Evolutionary conservation across 306 rosid genomes (phyloP), one percentile per base, ranked within the genome.

Genomic region (Vachellia pachyceras): DNA sequence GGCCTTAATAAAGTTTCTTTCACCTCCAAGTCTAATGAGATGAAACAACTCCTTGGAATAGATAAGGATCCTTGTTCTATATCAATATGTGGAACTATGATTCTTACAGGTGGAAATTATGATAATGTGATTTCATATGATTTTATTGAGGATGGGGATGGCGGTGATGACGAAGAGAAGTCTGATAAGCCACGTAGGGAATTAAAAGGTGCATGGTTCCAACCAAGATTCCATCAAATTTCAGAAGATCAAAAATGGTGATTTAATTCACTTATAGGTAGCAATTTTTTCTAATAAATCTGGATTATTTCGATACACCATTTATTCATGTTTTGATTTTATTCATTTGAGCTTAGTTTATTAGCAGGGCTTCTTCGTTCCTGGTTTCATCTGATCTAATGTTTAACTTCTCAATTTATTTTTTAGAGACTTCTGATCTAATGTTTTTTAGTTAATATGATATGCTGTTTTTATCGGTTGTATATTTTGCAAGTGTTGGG

Each of bases 151-250:
- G 52, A 46, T 13, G 5, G n/a, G n/a, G n/a, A n/a, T n/a, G n/a
- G n/a, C n/a, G n/a, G n/a, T n/a, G n/a, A n/a, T n/a, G n/a, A 46
- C 3, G 18, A 46, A 0, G 17, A 4, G 3, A 66, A 44, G 2
- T 72, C 73, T 50, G 10, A 10, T 10, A 9, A 10, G 17, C 14
- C 18, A 4, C 36, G 23, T 2, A 42, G 25, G 42, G 37, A 72
- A 1, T 63, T 80, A 12, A 80, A 84, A 77, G 80, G 80, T 44
- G 79, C 72, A 4, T 84, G 85, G 79, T 60, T 84, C 33, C 81
- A 80, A 37, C 85, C 82, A 10, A 77, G 76, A 46, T 46, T 76
- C 72, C 68, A 54, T 41, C 80, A 66, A 44, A 22, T 25, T 23
- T 66, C 69, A 55, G 57, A 39, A n/a, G 22, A 72, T 68, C 69